Evolutionary conservation across 345 rosid genomes (phyloP), one percentile per base, ranked within the genome.

Genomic region (Hirschfeldia incana): DNA sequence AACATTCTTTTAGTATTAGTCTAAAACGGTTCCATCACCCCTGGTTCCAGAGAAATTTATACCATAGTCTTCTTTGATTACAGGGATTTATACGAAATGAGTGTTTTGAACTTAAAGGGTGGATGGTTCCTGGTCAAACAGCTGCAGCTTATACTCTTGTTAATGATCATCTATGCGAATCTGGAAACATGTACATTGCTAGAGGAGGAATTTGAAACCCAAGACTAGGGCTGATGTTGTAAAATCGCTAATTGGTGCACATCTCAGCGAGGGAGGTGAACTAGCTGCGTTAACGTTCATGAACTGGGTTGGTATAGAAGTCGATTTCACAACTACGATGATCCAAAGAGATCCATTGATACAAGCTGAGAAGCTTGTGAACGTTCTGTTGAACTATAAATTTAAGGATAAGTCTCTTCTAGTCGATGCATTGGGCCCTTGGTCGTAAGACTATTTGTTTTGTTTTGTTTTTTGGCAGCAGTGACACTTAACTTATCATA

Each of bases 211-310:
- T 66, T 0, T 95, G 30, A 91, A 86, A 78, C 49, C 77, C 53
- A 91, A 95, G 87, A 82, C 6, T 27, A 86, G 93, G 44, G 97
- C 98, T 4, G 98, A 95, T 81, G 94, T 70, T 80, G 97, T 93
- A 1, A 97, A 95, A 89, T 87, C 98, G 9, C 82, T 95, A 42
- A 83, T 95, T 34, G 99, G 98, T 75, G 98, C 91, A 42, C 90
- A 83, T 75, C 86, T 95, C 26, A 88, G 92, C 72, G 39, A 83
- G 0, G 98, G 90, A 1, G 94, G 99, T 61, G 98, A 95, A 83
- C 58, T 4, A 7, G 89, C 90, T 1, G 93, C 84, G 13, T 27
- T 95, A 33, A 13, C 79, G 46, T 91, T 90, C 80, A 58, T 93
- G 89, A 71, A 82, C 46, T 86, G 97, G 98, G 84, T 90, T 16